Percentiles rank a stretch among this genome's conserved stretches.
Conservation (phyloP, 306 rosid genomes). For the Arachis hypogaea region DNA sequence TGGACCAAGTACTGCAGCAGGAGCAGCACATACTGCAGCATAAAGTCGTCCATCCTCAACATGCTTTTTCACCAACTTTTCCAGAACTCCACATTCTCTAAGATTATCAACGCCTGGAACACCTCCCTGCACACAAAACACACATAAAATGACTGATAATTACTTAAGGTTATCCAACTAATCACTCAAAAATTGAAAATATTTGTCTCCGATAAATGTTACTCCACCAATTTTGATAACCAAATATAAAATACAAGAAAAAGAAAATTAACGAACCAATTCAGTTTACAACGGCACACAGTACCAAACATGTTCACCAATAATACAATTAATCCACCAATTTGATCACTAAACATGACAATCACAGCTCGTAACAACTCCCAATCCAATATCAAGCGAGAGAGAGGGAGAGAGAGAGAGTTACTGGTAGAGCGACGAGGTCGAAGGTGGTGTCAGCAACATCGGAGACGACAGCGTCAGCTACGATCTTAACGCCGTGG, state of each 20-base stretch:
- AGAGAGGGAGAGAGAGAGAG: neutral
- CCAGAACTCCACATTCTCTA: slow-evolving; percentile 39
- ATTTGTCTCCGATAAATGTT: neutral
- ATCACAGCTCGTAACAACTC: no score
- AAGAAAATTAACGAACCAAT: neutral
- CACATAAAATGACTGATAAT: neutral
- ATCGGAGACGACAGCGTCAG: slow-evolving; percentile 71
- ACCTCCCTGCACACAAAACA: slow-evolving; percentile 69
- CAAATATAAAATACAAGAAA: no score
- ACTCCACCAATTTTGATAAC: neutral
- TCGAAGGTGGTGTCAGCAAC: slow-evolving; percentile 59
- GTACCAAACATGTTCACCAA: neutral
- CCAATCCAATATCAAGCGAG: neutral
- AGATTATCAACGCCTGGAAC: slow-evolving; percentile 70
- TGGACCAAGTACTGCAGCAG: slow-evolving; percentile 82
- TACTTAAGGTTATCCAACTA: neutral
- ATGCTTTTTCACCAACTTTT: slow-evolving; percentile 53
- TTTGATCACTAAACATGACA: neutral
- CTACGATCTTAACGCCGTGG: slow-evolving; percentile 73
- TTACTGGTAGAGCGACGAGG: slow-evolving; percentile 83
- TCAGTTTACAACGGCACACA: neutral
- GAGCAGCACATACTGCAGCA: slow-evolving; percentile 94
- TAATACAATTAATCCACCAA: neutral
- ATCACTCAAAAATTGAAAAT: neutral
- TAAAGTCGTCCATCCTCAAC: slow-evolving; percentile 75